Conservation (phyloP, 2,329 filamentous ascomycete genomes). For the Colletotrichum truncatum region DNA sequence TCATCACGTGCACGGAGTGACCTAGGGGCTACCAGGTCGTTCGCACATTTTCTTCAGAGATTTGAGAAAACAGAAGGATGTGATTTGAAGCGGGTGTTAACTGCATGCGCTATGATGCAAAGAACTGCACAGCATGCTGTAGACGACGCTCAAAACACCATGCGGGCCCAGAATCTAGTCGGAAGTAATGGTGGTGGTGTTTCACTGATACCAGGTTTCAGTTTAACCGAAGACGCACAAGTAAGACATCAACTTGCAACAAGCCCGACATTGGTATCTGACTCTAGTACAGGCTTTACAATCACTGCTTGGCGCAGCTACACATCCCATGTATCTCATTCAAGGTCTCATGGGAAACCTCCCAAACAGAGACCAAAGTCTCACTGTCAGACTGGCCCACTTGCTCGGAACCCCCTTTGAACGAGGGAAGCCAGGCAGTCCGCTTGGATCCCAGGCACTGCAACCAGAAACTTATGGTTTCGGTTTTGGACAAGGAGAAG, state of each 20-base stretch:
- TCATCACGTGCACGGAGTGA: constrained; percentile 11
- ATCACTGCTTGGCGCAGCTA: constrained; percentile 17
- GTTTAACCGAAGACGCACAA: constrained; percentile 7
- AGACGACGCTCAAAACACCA: constrained; percentile 19
- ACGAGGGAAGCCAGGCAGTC: constrained; percentile 14
- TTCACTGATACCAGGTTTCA: constrained; percentile 6
- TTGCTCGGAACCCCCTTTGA: constrained; percentile 23
- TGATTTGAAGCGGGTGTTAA: constrained; percentile 21
- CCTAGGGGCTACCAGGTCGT: constrained; percentile 14
- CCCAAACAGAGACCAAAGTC: constrained; percentile 26
- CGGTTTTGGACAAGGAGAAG: constrained; percentile 23
- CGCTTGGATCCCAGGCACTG: constrained; percentile 27
- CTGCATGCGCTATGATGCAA: constrained; percentile 22
- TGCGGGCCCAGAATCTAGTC: constrained; percentile 8
- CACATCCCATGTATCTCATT: constrained; percentile 27
- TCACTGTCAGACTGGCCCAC: constrained; percentile 15
- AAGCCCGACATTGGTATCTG: not conserved
- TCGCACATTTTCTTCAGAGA: constrained; percentile 25
- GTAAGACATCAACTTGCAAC: constrained; percentile 5
- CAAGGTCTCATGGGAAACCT: constrained; percentile 28
- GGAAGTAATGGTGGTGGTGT: not conserved
- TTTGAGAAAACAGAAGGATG: constrained; percentile 23
- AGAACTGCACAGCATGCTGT: constrained; percentile 18
- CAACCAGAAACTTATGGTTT: constrained; percentile 29
- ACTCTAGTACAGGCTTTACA: constrained; percentile 4